phyloP scores from a whole-genome alignment of 1,139 yeast species.

The Pneumocystis jirovecii region DNA sequence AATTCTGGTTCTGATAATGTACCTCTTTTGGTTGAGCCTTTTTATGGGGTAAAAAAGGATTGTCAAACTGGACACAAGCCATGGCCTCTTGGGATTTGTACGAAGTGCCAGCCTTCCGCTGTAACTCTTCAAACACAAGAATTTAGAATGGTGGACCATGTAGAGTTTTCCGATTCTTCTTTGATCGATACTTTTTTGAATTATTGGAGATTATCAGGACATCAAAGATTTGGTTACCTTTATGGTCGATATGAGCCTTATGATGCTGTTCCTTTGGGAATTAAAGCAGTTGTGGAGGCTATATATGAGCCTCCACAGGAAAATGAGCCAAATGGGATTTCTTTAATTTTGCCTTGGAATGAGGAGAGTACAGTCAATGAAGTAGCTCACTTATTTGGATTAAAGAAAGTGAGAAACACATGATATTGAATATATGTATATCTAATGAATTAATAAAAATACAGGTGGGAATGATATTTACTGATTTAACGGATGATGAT shows the following conservation, averaged over 20 bases:
- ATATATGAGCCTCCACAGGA: slow-evolving; percentile 86
- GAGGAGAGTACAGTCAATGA: slow-evolving; percentile 40
- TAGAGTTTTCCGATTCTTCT: slow-evolving; percentile 64
- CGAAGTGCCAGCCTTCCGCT: slow-evolving; percentile 95
- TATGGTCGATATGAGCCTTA: slow-evolving; percentile 70
- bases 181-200: slow-evolving; percentile 74
- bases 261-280: slow-evolving; percentile 77
- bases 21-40: slow-evolving; percentile 63
- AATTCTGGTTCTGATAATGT: slow-evolving; percentile 31
- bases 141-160: slow-evolving; percentile 95
- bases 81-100: slow-evolving; percentile 88
- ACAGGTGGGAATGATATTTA: slow-evolving; percentile 67
- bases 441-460: not conserved
- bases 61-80: slow-evolving; percentile 79
- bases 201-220: slow-evolving; percentile 78
- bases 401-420: slow-evolving; percentile 28
- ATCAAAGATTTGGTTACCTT: slow-evolving; percentile 72
- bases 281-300: slow-evolving; percentile 85
- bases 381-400: slow-evolving; percentile 47
- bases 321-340: slow-evolving; percentile 73
- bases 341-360: slow-evolving; percentile 46
- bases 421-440: not conserved
- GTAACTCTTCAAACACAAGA: slow-evolving; percentile 80
- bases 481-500: slow-evolving; percentile 83
- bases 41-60: slow-evolving; percentile 44